phyloP scores from a whole-genome alignment of 345 rosid species.

The Draba incana region DNA sequence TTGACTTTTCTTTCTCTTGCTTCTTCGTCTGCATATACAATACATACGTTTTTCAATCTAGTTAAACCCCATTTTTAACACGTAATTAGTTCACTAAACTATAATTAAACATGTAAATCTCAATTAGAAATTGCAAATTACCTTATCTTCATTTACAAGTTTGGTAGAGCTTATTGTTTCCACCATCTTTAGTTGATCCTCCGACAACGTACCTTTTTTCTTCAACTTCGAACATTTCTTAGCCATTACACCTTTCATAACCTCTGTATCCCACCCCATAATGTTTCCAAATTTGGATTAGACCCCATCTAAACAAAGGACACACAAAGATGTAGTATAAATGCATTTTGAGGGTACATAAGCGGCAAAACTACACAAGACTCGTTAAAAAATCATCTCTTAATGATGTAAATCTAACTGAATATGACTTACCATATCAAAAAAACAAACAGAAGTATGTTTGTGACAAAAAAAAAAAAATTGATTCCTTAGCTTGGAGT shows the following conservation, averaged over 20 bases:
- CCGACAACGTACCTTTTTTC: conserved; percentile 44
- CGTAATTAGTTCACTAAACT: neutral
- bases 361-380: too few species aligned
- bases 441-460: too few species aligned
- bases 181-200: conserved; percentile 35
- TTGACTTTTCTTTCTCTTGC: conserved; percentile 58
- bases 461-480: too few species aligned
- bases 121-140: conserved; percentile 16
- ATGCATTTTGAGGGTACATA: neutral
- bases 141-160: conserved; percentile 51
- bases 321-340: too few species aligned
- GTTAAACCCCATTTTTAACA: conserved; percentile 1
- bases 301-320: conserved; percentile 1
- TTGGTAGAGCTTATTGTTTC: conserved; percentile 45
- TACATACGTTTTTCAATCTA: neutral
- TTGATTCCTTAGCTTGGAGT: neutral
- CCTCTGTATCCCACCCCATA: conserved; percentile 53
- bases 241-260: conserved; percentile 73
- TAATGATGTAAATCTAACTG: too few species aligned
- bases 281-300: conserved; percentile 21
- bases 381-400: too few species aligned
- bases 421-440: too few species aligned
- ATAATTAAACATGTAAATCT: neutral
- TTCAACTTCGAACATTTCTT: conserved; percentile 69
- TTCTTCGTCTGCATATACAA: conserved; percentile 47